These are phyloP conservation scores for Neonectria hederae DNA, from an alignment of 2,329 filamentous ascomycete genomes.

Conservation along the genomic window DNA sequence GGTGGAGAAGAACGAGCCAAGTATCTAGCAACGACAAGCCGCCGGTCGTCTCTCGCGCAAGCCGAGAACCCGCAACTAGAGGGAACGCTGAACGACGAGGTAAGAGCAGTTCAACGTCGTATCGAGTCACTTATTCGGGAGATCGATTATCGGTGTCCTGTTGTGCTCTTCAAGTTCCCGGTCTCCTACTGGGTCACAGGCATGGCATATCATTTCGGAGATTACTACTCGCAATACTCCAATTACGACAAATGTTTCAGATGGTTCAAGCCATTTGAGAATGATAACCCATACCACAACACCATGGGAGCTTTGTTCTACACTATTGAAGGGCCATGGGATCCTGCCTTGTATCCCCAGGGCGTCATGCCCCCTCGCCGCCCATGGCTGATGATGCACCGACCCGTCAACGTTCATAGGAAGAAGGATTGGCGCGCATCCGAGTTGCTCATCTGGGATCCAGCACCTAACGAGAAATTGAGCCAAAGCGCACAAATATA, in stretches of 20 bases:
- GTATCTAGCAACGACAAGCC: not conserved
- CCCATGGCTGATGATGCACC: constrained; percentile 62
- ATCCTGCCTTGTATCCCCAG: constrained; percentile 33
- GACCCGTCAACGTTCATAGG: constrained; percentile 52
- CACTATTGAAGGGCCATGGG: constrained; percentile 54
- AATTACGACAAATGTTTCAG: constrained; percentile 40
- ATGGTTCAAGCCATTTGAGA: constrained; percentile 25
- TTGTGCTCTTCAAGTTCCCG: constrained; percentile 50
- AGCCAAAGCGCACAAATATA: constrained; percentile 27
- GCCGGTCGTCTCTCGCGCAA: not conserved
- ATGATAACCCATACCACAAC: constrained; percentile 15
- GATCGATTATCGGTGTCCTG: constrained; percentile 25
- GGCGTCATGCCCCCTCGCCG: constrained; percentile 45
- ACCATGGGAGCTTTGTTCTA: constrained; percentile 59
- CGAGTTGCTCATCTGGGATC: constrained; percentile 67
- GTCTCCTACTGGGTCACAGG: constrained; percentile 51
- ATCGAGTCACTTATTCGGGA: constrained; percentile 19
- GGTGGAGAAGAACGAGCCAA: constrained; percentile 13
- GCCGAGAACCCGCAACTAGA: not conserved
- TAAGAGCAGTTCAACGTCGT: constrained; percentile 12
- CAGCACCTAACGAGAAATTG: constrained; percentile 42
- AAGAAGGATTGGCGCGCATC: constrained; percentile 43
- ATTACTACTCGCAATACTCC: constrained; percentile 28
- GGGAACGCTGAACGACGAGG: constrained; percentile 17
- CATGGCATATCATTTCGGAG: constrained; percentile 39